Percentiles rank a stretch among this genome's conserved stretches.
These are phyloP conservation scores for Botrytis pseudocinerea DNA, from an alignment of 2,329 filamentous ascomycete species.

Conservation along the genomic window DNA sequence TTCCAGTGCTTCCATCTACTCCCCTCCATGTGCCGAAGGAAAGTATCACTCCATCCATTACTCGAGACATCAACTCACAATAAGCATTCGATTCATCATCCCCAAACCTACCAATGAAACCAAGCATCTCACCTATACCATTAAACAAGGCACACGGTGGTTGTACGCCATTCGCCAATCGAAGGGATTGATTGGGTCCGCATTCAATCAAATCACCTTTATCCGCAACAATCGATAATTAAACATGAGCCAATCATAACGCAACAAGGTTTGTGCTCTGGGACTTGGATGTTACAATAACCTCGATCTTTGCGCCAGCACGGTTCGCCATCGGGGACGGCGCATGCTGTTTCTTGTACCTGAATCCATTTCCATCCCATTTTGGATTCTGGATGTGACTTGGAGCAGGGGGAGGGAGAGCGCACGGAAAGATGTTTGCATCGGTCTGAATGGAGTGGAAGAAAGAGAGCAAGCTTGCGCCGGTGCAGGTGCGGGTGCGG, in stretches of 20 bases:
- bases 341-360: background rate
- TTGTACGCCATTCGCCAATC: background rate
- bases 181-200: background rate
- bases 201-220: background rate
- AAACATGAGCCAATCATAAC: background rate
- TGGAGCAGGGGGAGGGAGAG: background rate
- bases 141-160: background rate
- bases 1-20: background rate
- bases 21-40: background rate
- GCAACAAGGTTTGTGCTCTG: background rate
- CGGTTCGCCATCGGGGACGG: background rate
- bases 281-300: slow-evolving; percentile 5
- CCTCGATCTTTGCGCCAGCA: background rate
- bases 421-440: background rate
- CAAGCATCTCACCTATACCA: background rate
- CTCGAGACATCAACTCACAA: background rate
- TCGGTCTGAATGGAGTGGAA: background rate
- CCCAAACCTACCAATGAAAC: background rate
- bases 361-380: background rate
- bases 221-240: slow-evolving; percentile 1
- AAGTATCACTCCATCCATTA: background rate
- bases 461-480: background rate
- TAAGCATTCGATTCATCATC: background rate
- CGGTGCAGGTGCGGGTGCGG: background rate
- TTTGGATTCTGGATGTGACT: background rate